Evolutionary conservation across 2,329 filamentous ascomycete genomes (phyloP), one percentile per base, ranked within the genome.

Genomic region (Talaromyces albobiverticillius): DNA sequence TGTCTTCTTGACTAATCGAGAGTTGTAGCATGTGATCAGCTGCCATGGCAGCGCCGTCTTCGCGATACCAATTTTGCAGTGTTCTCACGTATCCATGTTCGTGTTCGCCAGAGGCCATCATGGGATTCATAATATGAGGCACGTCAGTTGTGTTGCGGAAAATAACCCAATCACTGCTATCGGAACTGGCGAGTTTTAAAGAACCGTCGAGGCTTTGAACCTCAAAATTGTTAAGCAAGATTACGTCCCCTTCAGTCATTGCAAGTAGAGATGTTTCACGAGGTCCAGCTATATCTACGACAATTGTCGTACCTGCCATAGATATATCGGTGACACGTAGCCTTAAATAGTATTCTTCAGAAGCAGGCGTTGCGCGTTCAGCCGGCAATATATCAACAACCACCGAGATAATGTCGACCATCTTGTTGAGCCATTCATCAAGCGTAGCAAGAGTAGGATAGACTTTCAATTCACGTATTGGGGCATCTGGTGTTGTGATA

Each of bases 151-250:
- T 59, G 36, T 59, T 59, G 34, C 63, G 58, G 59, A 78, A 78
- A 4, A 79, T 73, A 9, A 71, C 75, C 77, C 77, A 79, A 10
- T 75, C 69, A 54, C 76, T 78, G 14, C 66, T 66, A 11, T 72
- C 66, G 2, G 63, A 65, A 58, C 73, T 77, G 46, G 74, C 58
- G 2, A 79, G 65, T 55, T 70, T 69, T 49, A 75, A 62, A 6
- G 66, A 68, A 57, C 72, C 68, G 13, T 74, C 65, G 46, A 69
- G 63, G 54, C 65, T 74, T 38, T 71, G 67, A 8, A 78, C 73
- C 55, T 72, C 72, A 61, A 79, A 76, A 54, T 77, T 69, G 13
- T 76, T 70, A 8, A 79, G 67, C 2, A 79, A 62, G 31, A 79
- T 62, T 2, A 69, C 66, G 56, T 76, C 71, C 11, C 76, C 76